Base-by-base conservation (phyloP, 441 rosid genomes). In the Aleurites moluccanus region DNA sequence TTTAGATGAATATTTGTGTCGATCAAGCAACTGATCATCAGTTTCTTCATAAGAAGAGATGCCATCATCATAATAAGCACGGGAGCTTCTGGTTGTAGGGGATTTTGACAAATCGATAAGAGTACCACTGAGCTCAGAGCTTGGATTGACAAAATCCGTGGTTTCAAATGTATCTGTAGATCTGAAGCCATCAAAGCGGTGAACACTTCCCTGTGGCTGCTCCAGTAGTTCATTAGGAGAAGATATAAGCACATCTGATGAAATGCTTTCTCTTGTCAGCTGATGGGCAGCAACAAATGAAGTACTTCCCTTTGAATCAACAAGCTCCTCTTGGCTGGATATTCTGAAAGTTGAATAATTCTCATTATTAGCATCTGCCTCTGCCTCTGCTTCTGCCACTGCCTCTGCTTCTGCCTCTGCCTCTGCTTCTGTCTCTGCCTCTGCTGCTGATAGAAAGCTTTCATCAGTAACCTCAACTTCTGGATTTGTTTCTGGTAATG, bases 21-120 rank as follows among this genome's bases (percentile, higher is more conserved):
- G 78, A 61, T 81, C 74, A 23, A 80, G 78, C 44, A 81, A 61
- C 55, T 81, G 88, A 79, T 87, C 91, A 82, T 85, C 92, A 11
- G 74, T 74, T 77, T 83, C 91, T 45, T 88, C 91, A 79, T 70
- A 79, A 3, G 99, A 89, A 77, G 98, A 91, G 79, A 88, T 72
- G 61, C 87, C 86, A 50, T 85, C 96, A 82, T 89, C 93, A 76
- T 89, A 81, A 61, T 82, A 90, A 52, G 90, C 91, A 75, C 83
- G 90, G 61, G 85, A 77, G 67, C 89, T 85, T 79, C 85, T 84
- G 78, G 83, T 78, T 53, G 86, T 68, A 64, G 88, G 83, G 27
- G 91, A 83, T 72, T 83, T 84, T 3, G 82, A 74, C 73, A 75
- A 64, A 68, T 82, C 80, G 67, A 82, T 80, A 49, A 78, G 79